A percentile compares a stretch with the other conserved stretches of the same genome.
Conservation (phyloP, 2,329 filamentous ascomycete genomes). For the Leptographium wingfieldii region DNA sequence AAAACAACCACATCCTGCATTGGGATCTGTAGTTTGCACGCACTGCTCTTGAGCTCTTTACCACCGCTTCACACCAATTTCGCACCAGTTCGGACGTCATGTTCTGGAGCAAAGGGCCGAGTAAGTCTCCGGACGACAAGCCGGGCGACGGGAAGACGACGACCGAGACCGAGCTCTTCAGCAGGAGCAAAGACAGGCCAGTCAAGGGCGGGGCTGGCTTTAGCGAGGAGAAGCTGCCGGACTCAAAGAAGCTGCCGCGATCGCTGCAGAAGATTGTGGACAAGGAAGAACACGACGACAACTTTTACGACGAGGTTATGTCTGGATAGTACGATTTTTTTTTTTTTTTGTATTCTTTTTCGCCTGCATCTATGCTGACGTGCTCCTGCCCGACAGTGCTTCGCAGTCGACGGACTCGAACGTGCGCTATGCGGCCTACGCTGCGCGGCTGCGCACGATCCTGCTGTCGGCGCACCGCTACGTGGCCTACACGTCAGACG, state of each 20-base stretch:
- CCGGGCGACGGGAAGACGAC: conserved; percentile 19
- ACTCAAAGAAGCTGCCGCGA: conserved; percentile 37
- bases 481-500: conserved; percentile 91
- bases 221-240: conserved; percentile 34
- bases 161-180: background rate
- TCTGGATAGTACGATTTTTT: conserved; percentile 52
- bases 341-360: background rate
- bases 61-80: background rate
- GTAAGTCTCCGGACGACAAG: conserved; percentile 15
- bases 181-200: conserved; percentile 1
- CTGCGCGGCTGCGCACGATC: conserved; percentile 71
- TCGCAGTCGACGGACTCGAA: conserved; percentile 73
- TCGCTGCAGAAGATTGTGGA: conserved; percentile 46
- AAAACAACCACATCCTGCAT: background rate
- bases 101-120: conserved; percentile 27
- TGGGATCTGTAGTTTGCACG: background rate
- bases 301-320: conserved; percentile 64
- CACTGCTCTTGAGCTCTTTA: background rate
- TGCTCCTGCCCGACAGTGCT: conserved; percentile 30
- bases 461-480: conserved; percentile 87
- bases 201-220: conserved; percentile 13
- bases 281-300: conserved; percentile 49
- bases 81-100: conserved; percentile 14
- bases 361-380: background rate
- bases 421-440: conserved; percentile 87